These are phyloP conservation scores for Carex parvula DNA, from an alignment of 176 grass and related monocot species.

Conservation along the genomic window DNA sequence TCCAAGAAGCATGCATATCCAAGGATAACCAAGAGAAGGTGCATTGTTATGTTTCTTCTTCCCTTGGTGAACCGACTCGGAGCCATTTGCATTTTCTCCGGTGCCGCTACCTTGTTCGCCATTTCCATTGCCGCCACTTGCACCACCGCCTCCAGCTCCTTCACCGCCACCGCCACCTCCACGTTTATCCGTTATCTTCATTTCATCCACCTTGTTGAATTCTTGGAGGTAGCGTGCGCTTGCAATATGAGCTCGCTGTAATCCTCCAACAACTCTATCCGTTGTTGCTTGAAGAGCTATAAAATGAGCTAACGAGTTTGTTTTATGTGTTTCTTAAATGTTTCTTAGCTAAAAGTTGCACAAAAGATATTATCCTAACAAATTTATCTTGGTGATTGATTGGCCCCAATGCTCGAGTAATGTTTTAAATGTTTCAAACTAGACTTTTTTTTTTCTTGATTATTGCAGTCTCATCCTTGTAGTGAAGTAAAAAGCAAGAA, in stretches of 20 bases:
- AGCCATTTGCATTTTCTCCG: background rate
- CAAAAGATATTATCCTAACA: background rate
- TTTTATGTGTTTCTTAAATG: background rate
- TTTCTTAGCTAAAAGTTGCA: background rate
- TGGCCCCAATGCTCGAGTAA: background rate
- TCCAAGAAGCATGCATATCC: background rate
- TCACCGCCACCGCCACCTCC: background rate
- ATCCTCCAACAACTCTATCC: background rate
- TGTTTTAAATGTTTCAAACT: background rate
- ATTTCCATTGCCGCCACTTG: background rate
- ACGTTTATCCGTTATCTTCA: background rate
- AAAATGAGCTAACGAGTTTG: background rate
- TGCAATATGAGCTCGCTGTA: background rate
- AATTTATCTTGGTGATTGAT: background rate
- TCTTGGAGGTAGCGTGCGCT: background rate
- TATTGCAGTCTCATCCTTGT: background rate
- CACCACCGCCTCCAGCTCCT: background rate
- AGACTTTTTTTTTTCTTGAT: background rate
- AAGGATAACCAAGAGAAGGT: constrained; percentile 4
- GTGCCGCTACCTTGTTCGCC: background rate
- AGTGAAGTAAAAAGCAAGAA: background rate
- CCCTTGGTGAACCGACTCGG: background rate
- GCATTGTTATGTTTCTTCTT: constrained; percentile 8
- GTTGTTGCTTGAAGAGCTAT: background rate
- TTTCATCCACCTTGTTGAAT: background rate